Evolutionary conservation across 257 asterid genomes (phyloP), one percentile per base, ranked within the genome.

Genomic region (Thymus quinquecostatus): DNA sequence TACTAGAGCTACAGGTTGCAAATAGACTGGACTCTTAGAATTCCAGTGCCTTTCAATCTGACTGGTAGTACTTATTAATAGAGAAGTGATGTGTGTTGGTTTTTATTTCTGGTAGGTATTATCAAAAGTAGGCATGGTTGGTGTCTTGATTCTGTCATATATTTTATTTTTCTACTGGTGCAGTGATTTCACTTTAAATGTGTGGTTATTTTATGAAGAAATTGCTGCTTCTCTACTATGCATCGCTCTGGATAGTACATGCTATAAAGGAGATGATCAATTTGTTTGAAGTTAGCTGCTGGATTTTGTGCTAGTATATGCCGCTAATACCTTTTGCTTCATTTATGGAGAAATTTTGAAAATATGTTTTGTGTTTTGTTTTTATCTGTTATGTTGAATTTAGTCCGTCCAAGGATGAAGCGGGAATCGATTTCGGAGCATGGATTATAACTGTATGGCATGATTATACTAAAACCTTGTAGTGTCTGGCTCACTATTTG

Each of bases 341-440:
- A 33, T 56, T 21, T 21, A 21, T 21, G 21, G 21, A 21, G 21
- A 21, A 21, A 21, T 21, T 21, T 21, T 21, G 21, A 21, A 21
- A 21, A 21, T 21, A 21, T 21, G 21, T 21, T 21, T 21, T 0
- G 21, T 21, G 50, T 10, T 47, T 33, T 11, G 21, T 6, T 65
- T 32, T 56, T 55, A 56, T 7, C 53, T 48, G 30, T 43, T 56
- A 32, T 56, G 11, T 58, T 66, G 34, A 59, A n/a, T 50, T 64
- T 45, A 11, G 41, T 72, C 21, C 21, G 21, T 21, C 21, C 54
- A 45, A 55, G 44, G 21, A 43, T 21, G 4, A 40, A 50, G 60
- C 8, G 30, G 51, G 32, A 5, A 49, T 29, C 10, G 38, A 28
- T 57, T 29, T 58, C 2, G 48, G 43, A 21, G 21, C 21, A 56